Conservation (phyloP, 192 early-diverging fungal genomes). For the Backusella circina region DNA sequence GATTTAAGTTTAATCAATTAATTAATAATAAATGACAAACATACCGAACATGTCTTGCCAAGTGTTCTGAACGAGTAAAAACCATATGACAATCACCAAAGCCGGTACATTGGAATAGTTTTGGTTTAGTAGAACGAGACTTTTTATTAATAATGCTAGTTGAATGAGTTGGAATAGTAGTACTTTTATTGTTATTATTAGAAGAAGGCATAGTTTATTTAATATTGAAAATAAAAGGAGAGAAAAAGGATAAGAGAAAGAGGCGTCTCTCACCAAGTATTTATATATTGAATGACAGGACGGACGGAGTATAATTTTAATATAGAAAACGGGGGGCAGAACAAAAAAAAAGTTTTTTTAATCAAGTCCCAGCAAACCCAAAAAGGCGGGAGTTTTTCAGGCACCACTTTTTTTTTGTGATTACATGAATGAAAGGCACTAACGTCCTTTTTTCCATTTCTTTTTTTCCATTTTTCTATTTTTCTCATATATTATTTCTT, state of each 20-base stretch:
- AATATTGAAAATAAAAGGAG: neutral
- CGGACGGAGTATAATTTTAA: neutral
- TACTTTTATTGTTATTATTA: neutral
- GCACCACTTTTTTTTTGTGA: neutral
- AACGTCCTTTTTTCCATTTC: neutral
- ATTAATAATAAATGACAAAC: neutral
- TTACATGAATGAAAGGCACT: neutral
- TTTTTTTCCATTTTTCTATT: neutral
- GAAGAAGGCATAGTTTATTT: neutral
- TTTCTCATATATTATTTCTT: neutral
- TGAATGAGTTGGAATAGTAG: neutral
- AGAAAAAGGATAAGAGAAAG: neutral
- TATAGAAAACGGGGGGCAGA: neutral
- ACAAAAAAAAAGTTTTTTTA: neutral
- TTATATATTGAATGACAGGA: neutral
- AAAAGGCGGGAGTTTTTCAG: conserved; percentile 8
- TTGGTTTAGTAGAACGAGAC: conserved; percentile 14
- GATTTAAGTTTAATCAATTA: neutral
- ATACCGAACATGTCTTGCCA: conserved; percentile 47
- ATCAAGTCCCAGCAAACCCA: neutral
- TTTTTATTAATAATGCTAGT: neutral
- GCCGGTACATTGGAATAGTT: conserved; percentile 47
- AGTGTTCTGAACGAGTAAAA: conserved; percentile 51
- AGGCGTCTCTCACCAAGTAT: neutral
- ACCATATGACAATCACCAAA: conserved; percentile 53